Evolutionary conservation across 228 moss, liverwort and hornwort genomes (phyloP), one percentile per base, ranked within the genome.

Genomic region (Sphagnum magellanicum): DNA sequence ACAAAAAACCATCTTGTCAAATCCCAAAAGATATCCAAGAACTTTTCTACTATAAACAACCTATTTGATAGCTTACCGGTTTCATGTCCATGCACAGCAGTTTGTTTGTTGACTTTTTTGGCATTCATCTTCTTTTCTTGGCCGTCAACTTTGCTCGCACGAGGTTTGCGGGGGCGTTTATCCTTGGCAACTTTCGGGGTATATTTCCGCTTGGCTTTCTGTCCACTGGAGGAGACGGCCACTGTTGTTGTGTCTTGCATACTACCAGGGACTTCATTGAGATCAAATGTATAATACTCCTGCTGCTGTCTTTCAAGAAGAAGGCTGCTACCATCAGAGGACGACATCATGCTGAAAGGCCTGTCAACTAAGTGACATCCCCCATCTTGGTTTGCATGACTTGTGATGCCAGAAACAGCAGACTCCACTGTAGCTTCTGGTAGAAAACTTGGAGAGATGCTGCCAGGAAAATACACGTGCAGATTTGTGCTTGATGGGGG

Each of bases 101-200:
- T 10, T 4, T 61, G 0, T 32, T 16, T 32, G 52, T 49, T 50
- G n/a, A 47, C 53, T 46, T 9, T 61, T 69, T 74, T 80, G 66
- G 47, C 14, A 52, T 49, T 7, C 4, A 50, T 52, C 59, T 65
- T 67, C 8, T 72, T 73, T 49, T 64, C 47, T 64, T 64, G 8
- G 47, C 15, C 7, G 16, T 72, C 68, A 7, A 74, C 32, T 67
- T 0, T 66, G 4, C 16, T 70, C 11, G 50, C 12, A 12, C 76
- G 69, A 14, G 12, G 16, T 64, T 74, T 84, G 4, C 69, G 17
- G 53, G 17, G 61, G 15, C 47, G 16, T 47, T 81, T 81, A 59
- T 70, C 70, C 74, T 76, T 84, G 10, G 74, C 76, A 72, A 84
- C 78, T 66, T 64, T 75, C 6, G 84, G 84, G 50, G 78, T 75